Base-by-base conservation (phyloP, 139 green algal genomes). In the Closterium sp. region DNA sequence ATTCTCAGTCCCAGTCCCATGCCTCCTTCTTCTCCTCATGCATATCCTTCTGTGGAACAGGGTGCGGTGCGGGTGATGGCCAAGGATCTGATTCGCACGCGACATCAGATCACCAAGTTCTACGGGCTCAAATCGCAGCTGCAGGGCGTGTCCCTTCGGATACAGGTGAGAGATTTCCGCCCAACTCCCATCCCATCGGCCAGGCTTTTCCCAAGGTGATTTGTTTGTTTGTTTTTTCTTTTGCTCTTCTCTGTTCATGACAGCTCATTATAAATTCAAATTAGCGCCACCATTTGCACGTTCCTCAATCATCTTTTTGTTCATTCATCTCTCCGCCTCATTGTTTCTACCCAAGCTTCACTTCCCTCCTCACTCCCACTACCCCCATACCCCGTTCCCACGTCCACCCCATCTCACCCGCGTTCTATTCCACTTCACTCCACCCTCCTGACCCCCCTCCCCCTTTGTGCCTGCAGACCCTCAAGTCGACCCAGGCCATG, bases 401-500 rank as follows among this genome's bases (percentile, higher is more conserved):
- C 79, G 13, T 28, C 13, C 13, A 30, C 79, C 79, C 79, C n/a
- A n/a, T n/a, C n/a, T n/a, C n/a, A 45, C n/a, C 88, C 38, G 0
- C 38, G 7, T 50, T 17, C 38, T 50, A 7, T 9, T 50, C 38
- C 38, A 50, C 38, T 50, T 9, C 38, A 7, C 38, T 17, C 38
- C 38, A 7, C 38, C 0, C 38, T 50, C 38, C 62, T 79, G 13
- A 27, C 62, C 62, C 19, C 19, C 10, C 62, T 13, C 10, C 10
- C 62, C 62, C 62, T 79, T 79, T 3, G 0, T 13, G 13, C 62
- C 62, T 79, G 34, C 97, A 99, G 97, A 99, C 98, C 10, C 95
- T 99, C 50, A 99, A 99, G 95, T 98, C 97, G 7, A 99, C 98
- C 10, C 97, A 99, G 89, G 97, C 98, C 0, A 99, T 99, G 98